A percentile compares a stretch with the other conserved stretches of the same genome.
These are phyloP conservation scores for Phytophthora fragariaefolia DNA, from an alignment of 352 stramenopile species.

Conservation along the genomic window DNA sequence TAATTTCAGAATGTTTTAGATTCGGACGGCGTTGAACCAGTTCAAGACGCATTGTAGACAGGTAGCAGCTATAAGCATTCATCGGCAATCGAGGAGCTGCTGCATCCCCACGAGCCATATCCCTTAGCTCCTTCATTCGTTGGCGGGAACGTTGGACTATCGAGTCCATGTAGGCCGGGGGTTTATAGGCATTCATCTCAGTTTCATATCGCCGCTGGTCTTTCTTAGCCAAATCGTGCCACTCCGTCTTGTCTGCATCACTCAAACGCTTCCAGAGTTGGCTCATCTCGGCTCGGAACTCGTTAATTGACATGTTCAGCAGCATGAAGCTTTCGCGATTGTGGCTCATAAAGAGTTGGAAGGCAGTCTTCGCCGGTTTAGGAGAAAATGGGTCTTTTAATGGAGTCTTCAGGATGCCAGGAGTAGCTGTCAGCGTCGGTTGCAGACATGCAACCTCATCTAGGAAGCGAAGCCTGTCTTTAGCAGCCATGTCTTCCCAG, in stretches of 20 bases:
- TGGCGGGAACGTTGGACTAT: constrained; percentile 28
- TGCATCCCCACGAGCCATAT: constrained; percentile 33
- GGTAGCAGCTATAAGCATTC: constrained; percentile 54
- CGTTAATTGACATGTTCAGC: constrained; percentile 59
- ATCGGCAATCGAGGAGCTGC: constrained; percentile 48
- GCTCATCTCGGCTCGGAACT: constrained; percentile 64
- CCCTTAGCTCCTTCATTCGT: constrained; percentile 49
- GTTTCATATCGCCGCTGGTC: constrained; percentile 54
- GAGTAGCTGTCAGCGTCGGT: constrained; percentile 19
- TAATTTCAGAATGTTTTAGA: constrained; percentile 54
- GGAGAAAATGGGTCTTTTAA: constrained; percentile 51
- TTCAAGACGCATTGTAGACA: constrained; percentile 44
- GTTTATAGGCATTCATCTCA: constrained; percentile 59
- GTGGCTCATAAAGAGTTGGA: constrained; percentile 68
- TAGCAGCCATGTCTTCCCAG: constrained; percentile 55
- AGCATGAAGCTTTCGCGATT: constrained; percentile 63
- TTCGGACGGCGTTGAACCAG: constrained; percentile 36
- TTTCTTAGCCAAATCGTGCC: constrained; percentile 53
- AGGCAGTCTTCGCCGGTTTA: constrained; percentile 55
- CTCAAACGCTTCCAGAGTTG: constrained; percentile 55
- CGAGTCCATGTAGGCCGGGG: constrained; percentile 43
- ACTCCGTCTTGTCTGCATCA: constrained; percentile 51
- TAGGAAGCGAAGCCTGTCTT: constrained; percentile 61
- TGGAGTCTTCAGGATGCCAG: constrained; percentile 2
- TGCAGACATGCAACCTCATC: constrained; percentile 52